Base-by-base conservation (phyloP, 148 eudicot species). In the Persicaria tinctoria region DNA sequence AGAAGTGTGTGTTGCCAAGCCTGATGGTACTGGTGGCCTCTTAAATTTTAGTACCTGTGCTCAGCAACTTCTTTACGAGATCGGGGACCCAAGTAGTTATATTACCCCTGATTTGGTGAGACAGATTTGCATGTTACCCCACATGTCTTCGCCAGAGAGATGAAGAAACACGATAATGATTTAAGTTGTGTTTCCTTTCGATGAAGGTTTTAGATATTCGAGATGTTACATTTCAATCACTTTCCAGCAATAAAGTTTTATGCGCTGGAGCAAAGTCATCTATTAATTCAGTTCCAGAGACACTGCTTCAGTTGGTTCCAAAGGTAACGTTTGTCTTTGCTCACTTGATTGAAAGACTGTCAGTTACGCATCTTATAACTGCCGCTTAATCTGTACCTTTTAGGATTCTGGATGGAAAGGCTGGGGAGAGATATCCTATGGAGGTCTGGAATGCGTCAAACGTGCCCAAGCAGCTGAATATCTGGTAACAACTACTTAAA, bases 351-450 rank as follows among this genome's bases (percentile, higher is more conserved):
- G 1, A 18, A 18, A 46, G 47, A 14, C 3, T 51, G 14, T 73
- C 18, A 9, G n/a, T 53, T 16, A 16, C n/a, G 38, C 32, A 9
- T 48, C 48, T 71, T 71, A 17, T 17, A 18, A 8, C 32, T 17
- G 0, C 16, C 41, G 16, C 55, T 48, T 47, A 70, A 66, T 66
- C 47, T 66, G 3, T 41, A 66, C 47, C 5, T 12, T 44, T 10
- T 41, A 95, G 99, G 94, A 89, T 73, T 75, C 77, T 80, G 99
- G 99, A 79, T 96, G 99, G 99, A 96, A 88, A 86, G 99, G 97
- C 48, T 96, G 99, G 99, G 99, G 97, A 80, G 99, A 96, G 82
- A 90, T 96, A 82, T 96, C 99, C 50, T 96, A 89, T 82, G 99
- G 99, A n/a, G 99, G 99, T 66, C 74, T 73, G 77, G 84, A 83